Evolutionary conservation across 2,329 filamentous ascomycete genomes (phyloP).

Genomic region (Fusarium concolor): DNA sequence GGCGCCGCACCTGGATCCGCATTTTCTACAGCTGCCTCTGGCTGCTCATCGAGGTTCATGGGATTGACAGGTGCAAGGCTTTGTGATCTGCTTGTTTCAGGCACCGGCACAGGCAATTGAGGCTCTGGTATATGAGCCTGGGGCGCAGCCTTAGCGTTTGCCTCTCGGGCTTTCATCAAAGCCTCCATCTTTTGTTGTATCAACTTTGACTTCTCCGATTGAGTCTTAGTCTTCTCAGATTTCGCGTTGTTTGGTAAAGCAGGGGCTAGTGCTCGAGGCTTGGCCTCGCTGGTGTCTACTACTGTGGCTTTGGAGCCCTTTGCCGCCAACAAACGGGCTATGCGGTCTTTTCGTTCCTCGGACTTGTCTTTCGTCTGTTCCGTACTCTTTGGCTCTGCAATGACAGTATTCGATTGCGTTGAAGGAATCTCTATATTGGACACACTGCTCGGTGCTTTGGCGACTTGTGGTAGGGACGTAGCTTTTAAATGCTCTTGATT

Average conservation of each 20-base stretch:
- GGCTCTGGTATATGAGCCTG: not conserved
- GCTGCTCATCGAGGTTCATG: constrained; percentile 10
- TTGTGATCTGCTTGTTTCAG: constrained; percentile 11
- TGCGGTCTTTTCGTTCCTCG: constrained; percentile 79
- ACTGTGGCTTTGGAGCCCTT: constrained; percentile 68
- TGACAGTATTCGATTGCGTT: not conserved
- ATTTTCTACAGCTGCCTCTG: constrained; percentile 3
- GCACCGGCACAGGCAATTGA: constrained; percentile 3
- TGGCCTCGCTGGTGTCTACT: constrained; percentile 9
- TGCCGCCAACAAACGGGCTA: constrained; percentile 79
- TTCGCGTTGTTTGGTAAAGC: constrained; percentile 41
- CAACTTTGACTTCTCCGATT: constrained; percentile 77
- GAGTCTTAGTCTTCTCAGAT: constrained; percentile 39
- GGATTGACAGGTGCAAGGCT: constrained; percentile 5
- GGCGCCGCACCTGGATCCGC: constrained; percentile 30
- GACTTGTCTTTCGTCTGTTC: constrained; percentile 64
- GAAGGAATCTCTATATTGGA: not conserved
- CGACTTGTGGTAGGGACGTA: not conserved
- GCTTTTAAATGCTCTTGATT: not conserved
- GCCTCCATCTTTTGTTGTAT: constrained; percentile 84
- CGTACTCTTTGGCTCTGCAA: constrained; percentile 43
- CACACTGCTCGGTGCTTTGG: not conserved
- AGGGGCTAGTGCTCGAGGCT: not conserved
- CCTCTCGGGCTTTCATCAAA: constrained; percentile 69
- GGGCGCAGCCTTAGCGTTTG: constrained; percentile 47